A percentile compares a stretch with the other conserved stretches of the same genome.
phyloP scores from a whole-genome alignment of 148 eudicot species.

The Vaccinium macrocarpon region DNA sequence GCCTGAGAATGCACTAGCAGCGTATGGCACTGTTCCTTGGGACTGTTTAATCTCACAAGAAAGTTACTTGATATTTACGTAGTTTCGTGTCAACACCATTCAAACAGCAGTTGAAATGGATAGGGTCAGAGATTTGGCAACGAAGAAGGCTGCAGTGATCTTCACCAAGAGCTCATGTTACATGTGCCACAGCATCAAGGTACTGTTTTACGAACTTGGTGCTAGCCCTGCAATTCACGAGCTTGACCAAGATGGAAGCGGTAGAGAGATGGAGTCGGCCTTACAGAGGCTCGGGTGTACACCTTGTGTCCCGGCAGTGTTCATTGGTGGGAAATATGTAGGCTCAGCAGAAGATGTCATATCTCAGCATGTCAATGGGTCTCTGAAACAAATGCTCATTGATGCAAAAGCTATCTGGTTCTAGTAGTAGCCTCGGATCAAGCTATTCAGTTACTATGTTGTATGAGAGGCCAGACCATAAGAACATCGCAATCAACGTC shows the following conservation, averaged over 20 bases:
- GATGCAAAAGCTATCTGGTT: slow-evolving; percentile 46
- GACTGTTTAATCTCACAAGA: not conserved
- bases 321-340: slow-evolving; percentile 41
- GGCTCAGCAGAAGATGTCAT: slow-evolving; percentile 50
- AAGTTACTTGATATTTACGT: not conserved
- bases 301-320: slow-evolving; percentile 44
- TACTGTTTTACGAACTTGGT: slow-evolving; percentile 42
- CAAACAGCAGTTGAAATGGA: slow-evolving; percentile 27
- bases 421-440: not conserved
- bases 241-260: slow-evolving; percentile 35
- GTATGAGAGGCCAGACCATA: not conserved
- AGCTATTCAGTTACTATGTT: not conserved
- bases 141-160: slow-evolving; percentile 46
- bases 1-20: not conserved
- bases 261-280: slow-evolving; percentile 44
- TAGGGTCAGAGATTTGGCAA: slow-evolving; percentile 34
- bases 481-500: not conserved
- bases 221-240: slow-evolving; percentile 51
- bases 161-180: slow-evolving; percentile 55
- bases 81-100: not conserved
- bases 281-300: slow-evolving; percentile 32
- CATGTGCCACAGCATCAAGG: slow-evolving; percentile 48
- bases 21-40: not conserved
- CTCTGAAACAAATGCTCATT: slow-evolving; percentile 41
- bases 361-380: slow-evolving; percentile 44